Evolutionary conservation across 108 stramenopile species (phyloP).

Genomic region (Hondaea fermentalgiana): DNA sequence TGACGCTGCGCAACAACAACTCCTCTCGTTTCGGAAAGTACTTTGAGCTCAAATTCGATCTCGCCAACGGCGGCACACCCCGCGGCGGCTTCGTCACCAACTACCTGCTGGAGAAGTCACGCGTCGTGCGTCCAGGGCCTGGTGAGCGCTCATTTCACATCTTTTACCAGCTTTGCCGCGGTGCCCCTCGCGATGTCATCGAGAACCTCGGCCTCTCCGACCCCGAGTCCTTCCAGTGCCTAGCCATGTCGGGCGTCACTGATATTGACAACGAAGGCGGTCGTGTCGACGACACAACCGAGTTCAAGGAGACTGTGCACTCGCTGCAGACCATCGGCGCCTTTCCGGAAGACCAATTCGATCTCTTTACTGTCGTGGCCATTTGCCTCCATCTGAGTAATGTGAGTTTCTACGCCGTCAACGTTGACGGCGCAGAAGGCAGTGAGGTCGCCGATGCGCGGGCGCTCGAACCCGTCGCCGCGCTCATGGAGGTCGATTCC

Average conservation of each 20-base stretch:
- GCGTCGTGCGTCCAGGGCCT: slow-evolving; percentile 35
- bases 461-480: neutral
- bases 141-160: slow-evolving; percentile 59
- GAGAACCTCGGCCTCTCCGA: slow-evolving; percentile 2
- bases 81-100: slow-evolving; percentile 29
- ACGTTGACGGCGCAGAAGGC: neutral
- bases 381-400: slow-evolving; percentile 82
- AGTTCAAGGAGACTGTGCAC: slow-evolving; percentile 1
- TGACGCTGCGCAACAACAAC: slow-evolving; percentile 43
- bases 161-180: slow-evolving; percentile 45
- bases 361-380: slow-evolving; percentile 65
- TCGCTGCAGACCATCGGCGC: slow-evolving; percentile 29
- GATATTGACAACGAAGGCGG: slow-evolving; percentile 21
- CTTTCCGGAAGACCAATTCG: slow-evolving; percentile 47
- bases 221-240: slow-evolving; percentile 24
- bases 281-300: slow-evolving; percentile 17
- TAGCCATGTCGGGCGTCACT: slow-evolving; percentile 13
- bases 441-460: neutral
- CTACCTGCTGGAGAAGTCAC: slow-evolving; percentile 57
- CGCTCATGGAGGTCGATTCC: neutral
- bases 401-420: slow-evolving; percentile 60
- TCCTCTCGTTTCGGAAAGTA: slow-evolving; percentile 57
- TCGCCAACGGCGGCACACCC: slow-evolving; percentile 19
- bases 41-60: slow-evolving; percentile 46
- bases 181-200: neutral